Percentiles rank a stretch among this genome's conserved stretches.
Conservation (phyloP, 768 basidiomycete genomes). For the Naganishia randhawae region DNA sequence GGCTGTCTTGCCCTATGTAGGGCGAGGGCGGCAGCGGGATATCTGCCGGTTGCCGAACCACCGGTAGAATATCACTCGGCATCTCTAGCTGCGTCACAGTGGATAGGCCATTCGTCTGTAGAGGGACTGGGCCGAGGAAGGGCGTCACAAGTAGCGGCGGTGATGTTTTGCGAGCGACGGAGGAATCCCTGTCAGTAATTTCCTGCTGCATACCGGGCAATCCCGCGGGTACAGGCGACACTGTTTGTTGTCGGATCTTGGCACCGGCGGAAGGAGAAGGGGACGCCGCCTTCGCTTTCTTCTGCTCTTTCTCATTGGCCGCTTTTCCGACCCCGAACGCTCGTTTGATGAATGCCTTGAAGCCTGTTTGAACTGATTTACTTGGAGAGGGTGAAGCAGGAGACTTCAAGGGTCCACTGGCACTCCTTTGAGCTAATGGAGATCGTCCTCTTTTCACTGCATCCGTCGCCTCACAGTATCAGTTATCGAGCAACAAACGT, state of each 20-base stretch:
- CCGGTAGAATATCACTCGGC: not conserved
- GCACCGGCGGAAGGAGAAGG: not conserved
- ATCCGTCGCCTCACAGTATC: not conserved
- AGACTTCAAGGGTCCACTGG: not conserved
- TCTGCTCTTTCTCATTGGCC: constrained; percentile 5
- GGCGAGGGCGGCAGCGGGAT: constrained; percentile 13
- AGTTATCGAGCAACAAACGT: not conserved
- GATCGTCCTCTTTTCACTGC: constrained; percentile 2
- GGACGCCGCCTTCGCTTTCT: not conserved
- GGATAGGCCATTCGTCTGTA: no score
- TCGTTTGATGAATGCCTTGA: constrained; percentile 7
- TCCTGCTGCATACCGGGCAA: not conserved
- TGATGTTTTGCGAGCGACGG: not conserved
- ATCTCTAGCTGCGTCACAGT: not conserved
- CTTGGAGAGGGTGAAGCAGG: not conserved
- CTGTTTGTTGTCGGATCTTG: not conserved
- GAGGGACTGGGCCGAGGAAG: not conserved
- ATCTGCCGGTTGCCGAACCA: not conserved
- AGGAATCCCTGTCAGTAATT: not conserved
- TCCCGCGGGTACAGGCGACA: not conserved
- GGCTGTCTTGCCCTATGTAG: constrained; percentile 2
- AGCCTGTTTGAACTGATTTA: not conserved
- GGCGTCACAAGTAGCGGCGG: not conserved
- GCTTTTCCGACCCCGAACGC: constrained; percentile 7
- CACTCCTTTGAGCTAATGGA: not conserved